Evolutionary conservation across 441 rosid genomes (phyloP).

Genomic region (Sinapis alba): DNA sequence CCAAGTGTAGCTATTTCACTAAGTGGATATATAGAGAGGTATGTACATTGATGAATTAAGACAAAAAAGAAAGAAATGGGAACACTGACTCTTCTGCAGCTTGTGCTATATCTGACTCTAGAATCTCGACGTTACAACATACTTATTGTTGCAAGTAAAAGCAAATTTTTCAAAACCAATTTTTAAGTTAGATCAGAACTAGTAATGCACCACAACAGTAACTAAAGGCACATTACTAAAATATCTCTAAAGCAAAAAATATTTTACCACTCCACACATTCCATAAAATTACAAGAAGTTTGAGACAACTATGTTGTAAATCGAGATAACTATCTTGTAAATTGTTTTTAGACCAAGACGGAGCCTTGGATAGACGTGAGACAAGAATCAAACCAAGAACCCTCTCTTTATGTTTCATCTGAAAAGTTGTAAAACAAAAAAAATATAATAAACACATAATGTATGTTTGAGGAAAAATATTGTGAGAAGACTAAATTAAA

Average conservation of each 20-base stretch:
- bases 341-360: constrained; percentile 25
- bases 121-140: constrained; percentile 35
- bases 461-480: background rate
- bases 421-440: constrained; percentile 30
- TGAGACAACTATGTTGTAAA: too few relatives aligned
- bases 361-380: too few relatives aligned
- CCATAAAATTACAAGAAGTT: too few relatives aligned
- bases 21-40: background rate
- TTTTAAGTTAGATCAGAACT: background rate
- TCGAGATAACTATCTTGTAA: too few relatives aligned
- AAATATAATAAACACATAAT: constrained; percentile 16
- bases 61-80: background rate
- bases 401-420: constrained; percentile 72
- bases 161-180: background rate
- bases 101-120: constrained; percentile 39
- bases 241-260: too few relatives aligned
- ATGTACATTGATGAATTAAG: background rate
- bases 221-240: too few relatives aligned
- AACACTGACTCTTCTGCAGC: constrained; percentile 44
- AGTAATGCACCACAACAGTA: too few relatives aligned
- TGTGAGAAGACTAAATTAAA: background rate
- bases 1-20: background rate
- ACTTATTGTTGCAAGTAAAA: constrained; percentile 36
- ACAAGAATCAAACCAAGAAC: too few relatives aligned
- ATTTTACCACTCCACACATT: constrained; percentile 49